Evolutionary conservation across 2,329 filamentous ascomycete genomes (phyloP).

Genomic region (Calonectria montana): DNA sequence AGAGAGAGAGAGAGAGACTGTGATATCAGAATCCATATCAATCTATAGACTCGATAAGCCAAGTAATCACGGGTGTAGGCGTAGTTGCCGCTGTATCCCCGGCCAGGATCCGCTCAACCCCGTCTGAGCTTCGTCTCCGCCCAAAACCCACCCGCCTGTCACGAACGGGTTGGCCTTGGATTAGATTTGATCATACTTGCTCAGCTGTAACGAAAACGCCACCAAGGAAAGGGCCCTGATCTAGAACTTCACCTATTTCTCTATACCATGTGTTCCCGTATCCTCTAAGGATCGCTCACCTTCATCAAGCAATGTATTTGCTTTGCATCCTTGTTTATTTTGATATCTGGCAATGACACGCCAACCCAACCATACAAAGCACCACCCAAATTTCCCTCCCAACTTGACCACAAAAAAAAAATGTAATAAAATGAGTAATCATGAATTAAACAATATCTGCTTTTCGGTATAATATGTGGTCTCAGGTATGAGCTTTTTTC

Average conservation of each 20-base stretch:
- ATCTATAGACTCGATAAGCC: neutral
- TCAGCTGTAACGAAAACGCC: neutral
- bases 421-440: too few relatives aligned
- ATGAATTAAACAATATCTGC: too few relatives aligned
- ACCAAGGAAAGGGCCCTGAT: neutral
- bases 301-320: neutral
- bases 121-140: slow-evolving; percentile 13
- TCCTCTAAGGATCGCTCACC: neutral
- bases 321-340: neutral
- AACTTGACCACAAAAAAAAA: too few relatives aligned
- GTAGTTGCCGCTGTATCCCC: neutral
- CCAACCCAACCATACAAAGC: neutral
- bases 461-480: too few relatives aligned
- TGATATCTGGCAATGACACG: neutral
- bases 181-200: neutral
- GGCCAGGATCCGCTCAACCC: neutral
- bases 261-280: neutral
- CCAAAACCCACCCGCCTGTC: neutral
- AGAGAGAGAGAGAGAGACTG: too few relatives aligned
- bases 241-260: neutral
- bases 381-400: too few relatives aligned
- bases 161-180: neutral
- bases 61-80: neutral
- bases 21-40: neutral
- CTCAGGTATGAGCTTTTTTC: too few relatives aligned